Base-by-base conservation (phyloP, 352 stramenopile genomes). In the Hyaloperonospora arabidopsidis region DNA sequence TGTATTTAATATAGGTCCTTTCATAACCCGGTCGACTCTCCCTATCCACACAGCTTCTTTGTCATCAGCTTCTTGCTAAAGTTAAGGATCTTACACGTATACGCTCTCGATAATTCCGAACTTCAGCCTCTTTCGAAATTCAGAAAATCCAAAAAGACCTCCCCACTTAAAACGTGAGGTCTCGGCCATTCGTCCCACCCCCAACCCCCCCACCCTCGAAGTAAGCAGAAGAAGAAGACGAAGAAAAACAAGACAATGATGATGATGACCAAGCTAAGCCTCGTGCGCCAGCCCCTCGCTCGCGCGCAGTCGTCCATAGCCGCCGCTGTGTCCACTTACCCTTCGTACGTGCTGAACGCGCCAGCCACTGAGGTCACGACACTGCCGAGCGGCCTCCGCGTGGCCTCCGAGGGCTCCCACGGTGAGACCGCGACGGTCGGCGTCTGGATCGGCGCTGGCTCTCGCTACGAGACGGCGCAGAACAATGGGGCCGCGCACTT, bases 401-500 rank as follows among this genome's bases (percentile, higher is more conserved):
- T 99, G 21, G 97, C 96, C n/a, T 98, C 96, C 28, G 96, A 98
- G 64, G 86, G 87, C 61, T 96, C 93, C 45, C 89, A 97, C 57
- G 95, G 93, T 41, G 96, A 98, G 72, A 99, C 97, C 21, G 97
- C 97, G 38, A 99, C 97, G 19, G 95, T 99, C 43, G 97, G 97
- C 49, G 93, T 98, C 32, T 98, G 90, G 84, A 97, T 98, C 63
- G 94, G 97, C 68, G 87, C 94, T 8, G 95, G 95, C 53, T 97
- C 82, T 47, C 87, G 97, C 53, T 99, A 99, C 75, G 97, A 99
- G 87, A 99, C 95, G 2, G 81, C 77, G 17, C 67, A 94, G 61
- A 99, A 99, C 83, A 99, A 99, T 70, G 97, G 97, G 53, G 94
- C 96, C 5, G 97, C 97, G 14, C 97, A 99, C 77, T 99, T 99